Conservation (phyloP, 1,284 basidiomycete species). For the Tetrapyrgos nigripes region DNA sequence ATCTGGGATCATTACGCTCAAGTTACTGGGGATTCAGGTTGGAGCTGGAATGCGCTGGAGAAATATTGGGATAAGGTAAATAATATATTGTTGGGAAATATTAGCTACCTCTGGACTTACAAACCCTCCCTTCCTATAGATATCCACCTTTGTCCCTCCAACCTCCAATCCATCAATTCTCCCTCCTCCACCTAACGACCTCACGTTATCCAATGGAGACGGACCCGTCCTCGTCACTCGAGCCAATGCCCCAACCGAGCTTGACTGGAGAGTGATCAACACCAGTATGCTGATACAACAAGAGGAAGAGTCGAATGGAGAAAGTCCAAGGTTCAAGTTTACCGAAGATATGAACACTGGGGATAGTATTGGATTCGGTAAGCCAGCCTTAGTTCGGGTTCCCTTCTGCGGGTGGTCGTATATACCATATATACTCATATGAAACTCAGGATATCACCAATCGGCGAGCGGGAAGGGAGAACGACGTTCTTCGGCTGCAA, state of each 20-base stretch:
- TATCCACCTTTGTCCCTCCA: slow-evolving; percentile 11
- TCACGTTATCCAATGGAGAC: slow-evolving; percentile 25
- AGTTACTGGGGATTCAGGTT: slow-evolving; percentile 30
- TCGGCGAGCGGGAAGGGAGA: slow-evolving; percentile 1
- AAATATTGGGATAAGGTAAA: slow-evolving; percentile 40
- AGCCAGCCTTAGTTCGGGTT: background rate
- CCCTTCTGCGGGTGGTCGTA: no score
- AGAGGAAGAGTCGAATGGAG: background rate
- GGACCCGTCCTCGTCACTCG: slow-evolving; percentile 35
- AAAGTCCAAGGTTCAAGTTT: slow-evolving; percentile 24
- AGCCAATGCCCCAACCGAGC: background rate
- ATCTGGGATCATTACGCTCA: slow-evolving; percentile 32
- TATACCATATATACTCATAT: no score
- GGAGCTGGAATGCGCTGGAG: slow-evolving; percentile 33
- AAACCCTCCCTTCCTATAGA: background rate
- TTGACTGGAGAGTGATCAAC: slow-evolving; percentile 18
- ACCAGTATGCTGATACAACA: slow-evolving; percentile 16
- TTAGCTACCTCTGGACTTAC: slow-evolving; percentile 27
- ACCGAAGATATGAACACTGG: slow-evolving; percentile 26
- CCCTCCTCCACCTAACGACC: background rate
- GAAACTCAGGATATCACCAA: background rate
- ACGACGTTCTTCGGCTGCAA: slow-evolving; percentile 13
- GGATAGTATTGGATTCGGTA: slow-evolving; percentile 23
- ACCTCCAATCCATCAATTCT: slow-evolving; percentile 24
- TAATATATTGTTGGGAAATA: background rate